Evolutionary conservation across 2,329 filamentous ascomycete genomes (phyloP), one percentile per base, ranked within the genome.

Genomic region (Mollisia scopiformis): DNA sequence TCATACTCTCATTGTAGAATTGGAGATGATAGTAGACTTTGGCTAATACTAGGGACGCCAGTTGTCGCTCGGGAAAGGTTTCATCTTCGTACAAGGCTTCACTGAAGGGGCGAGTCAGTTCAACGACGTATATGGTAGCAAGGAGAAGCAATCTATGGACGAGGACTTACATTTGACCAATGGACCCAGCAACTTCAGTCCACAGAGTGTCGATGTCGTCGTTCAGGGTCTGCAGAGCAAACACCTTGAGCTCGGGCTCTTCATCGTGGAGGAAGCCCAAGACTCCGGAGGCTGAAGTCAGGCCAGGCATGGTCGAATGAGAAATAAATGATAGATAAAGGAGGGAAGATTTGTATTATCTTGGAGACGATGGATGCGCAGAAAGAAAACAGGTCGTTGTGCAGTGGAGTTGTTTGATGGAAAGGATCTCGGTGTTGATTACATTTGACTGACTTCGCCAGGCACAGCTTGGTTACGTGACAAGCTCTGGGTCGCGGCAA

Each of bases 11-110:
- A 75, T 97, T 95, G 82, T 99, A 99, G 76, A 95, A 95, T 79
- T 97, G 93, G 56, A 99, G 88, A 75, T 99, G 95, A 75, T 98
- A 99, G 81, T 98, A 99, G 69, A 98, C 93, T 84, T 99, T 99
- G 70, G 95, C 91, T 46, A 96, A 90, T 57, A 99, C 93, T 53
- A 99, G 84, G 57, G 95, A 95, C 58, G 95, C 95, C 59, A 99
- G 88, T 76, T 95, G 91, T 73, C 94, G 92, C 77, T 99, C 91
- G 52, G 93, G 91, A 73, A 99, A 99, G 62, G 86, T 85, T 72
- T 97, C 92, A 79, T 99, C 94, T 84, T 99, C 95, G 78, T 96
- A 99, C 54, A 99, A 87, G 58, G 92, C 92, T 85, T 99, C 95
- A 80, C 94, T 98, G 74, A 35, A 62, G 53, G 59, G 50, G 58